Evolutionary conservation across 1,284 basidiomycete genomes (phyloP).

Genomic region (Veloporphyrellus conicus): DNA sequence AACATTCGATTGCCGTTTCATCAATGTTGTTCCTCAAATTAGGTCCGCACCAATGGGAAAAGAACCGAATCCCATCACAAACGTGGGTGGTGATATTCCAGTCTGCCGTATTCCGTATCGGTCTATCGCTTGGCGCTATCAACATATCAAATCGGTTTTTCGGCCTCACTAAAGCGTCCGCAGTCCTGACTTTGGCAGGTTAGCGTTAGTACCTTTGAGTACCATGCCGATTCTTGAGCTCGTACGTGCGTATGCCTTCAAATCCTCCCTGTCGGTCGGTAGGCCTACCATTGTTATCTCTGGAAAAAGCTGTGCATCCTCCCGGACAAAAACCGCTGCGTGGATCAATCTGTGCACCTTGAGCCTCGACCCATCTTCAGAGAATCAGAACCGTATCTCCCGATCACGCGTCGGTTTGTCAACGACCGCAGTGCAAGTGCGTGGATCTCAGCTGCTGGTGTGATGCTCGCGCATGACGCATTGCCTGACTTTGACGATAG

Average conservation of each 20-base stretch:
- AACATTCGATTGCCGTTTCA: slow-evolving; percentile 3
- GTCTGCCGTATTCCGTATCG: slow-evolving; percentile 1
- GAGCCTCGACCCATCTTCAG: neutral
- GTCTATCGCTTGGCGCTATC: slow-evolving; percentile 4
- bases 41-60: slow-evolving; percentile 11
- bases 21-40: slow-evolving; percentile 2
- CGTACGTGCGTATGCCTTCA: too few species aligned
- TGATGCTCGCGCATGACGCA: slow-evolving; percentile 16
- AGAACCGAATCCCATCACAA: slow-evolving; percentile 7
- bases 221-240: too few species aligned
- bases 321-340: neutral
- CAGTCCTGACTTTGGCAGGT: too few species aligned
- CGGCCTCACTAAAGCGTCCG: neutral
- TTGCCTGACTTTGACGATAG: slow-evolving; percentile 4
- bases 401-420: neutral
- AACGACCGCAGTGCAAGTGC: slow-evolving; percentile 3
- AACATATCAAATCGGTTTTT: neutral
- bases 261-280: too few species aligned
- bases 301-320: neutral
- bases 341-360: slow-evolving; percentile 1
- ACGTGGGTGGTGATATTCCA: slow-evolving; percentile 18
- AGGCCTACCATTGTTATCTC: too few species aligned
- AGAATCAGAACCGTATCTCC: neutral
- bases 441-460: slow-evolving; percentile 7
- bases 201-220: too few species aligned